Conservation (phyloP, 305 asterid species). For the Solanum aculeatissimum region DNA sequence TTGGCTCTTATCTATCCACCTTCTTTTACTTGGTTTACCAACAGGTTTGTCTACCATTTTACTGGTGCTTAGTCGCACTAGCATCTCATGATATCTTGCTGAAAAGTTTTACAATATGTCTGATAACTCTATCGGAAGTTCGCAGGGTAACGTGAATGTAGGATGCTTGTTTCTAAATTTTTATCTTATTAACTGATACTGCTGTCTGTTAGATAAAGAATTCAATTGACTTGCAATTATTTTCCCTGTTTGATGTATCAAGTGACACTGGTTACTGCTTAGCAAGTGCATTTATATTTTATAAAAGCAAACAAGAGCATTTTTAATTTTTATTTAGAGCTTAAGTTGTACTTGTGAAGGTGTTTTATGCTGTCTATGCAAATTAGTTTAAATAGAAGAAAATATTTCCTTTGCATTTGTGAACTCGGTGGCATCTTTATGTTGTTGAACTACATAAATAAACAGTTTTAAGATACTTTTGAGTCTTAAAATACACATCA, state of each 20-base stretch:
- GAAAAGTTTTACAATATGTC: background rate
- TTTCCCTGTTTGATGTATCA: background rate
- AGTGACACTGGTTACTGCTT: background rate
- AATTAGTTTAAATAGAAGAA: background rate
- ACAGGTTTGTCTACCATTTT: slow-evolving; percentile 37
- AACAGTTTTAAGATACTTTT: background rate
- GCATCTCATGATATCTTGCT: background rate
- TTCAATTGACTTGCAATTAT: background rate
- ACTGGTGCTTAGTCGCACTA: background rate
- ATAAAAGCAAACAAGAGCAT: background rate
- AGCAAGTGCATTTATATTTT: background rate
- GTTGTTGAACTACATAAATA: background rate
- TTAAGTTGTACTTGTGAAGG: background rate
- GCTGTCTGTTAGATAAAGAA: background rate
- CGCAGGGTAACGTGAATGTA: background rate
- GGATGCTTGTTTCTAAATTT: background rate
- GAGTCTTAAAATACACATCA: background rate
- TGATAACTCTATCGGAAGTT: background rate
- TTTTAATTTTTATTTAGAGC: background rate
- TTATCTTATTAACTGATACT: background rate
- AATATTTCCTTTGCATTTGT: background rate
- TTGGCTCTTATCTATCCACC: slow-evolving; percentile 91
- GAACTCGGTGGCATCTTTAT: background rate
- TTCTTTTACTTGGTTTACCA: slow-evolving; percentile 89
- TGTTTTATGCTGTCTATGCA: background rate